Base-by-base conservation (phyloP, 2,329 filamentous ascomycete genomes). In the Parafenestella ontariensis region DNA sequence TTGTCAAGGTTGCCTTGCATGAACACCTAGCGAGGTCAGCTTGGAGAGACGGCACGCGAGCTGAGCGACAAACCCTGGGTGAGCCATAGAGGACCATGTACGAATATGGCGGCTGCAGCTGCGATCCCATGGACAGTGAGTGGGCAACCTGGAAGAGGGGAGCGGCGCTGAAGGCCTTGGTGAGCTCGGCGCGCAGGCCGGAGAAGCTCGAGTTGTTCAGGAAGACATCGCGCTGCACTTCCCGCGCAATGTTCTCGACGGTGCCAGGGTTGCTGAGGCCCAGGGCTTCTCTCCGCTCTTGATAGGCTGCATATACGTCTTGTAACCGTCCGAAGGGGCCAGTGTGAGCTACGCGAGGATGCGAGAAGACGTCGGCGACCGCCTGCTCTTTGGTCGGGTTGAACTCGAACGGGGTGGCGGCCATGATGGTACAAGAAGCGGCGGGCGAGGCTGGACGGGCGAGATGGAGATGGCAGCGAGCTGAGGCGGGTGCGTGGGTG, bases 81-180 rank as follows among this genome's bases (percentile, higher is more conserved):
- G 91, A 96, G 67, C 95, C 95, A 76, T 95, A 97, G 73, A 99
- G 87, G 62, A 91, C 91, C 66, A 92, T 91, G 80, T 98, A 96
- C 50, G 91, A 92, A 80, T 99, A 99, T 33, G 95, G 95, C 76
- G 93, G 93, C 77, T 96, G 83, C 65, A 90, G 88, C 79, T 96
- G 92, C 39, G 85, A 86, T 68, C 95, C 94, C 86, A 97, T 91
- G 51, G 94, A 89, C 77, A 99, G 95, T 69, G 95, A 91, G 81
- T 99, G 95, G 64, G 94, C 97, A 68, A 97, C 90, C 80, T 98
- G 94, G 84, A 99, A 99, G 66, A 98, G 82, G 54, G 95, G 95
- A 53, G 88, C 87, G 77, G 96, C 87, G 84, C 92, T 95, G 81
- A 98, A 96, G 74, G 92, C 88, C 84, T 97, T 98, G 76, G 92